Base-by-base conservation (phyloP, 768 basidiomycete species). In the Podaxis carcinomalis region DNA sequence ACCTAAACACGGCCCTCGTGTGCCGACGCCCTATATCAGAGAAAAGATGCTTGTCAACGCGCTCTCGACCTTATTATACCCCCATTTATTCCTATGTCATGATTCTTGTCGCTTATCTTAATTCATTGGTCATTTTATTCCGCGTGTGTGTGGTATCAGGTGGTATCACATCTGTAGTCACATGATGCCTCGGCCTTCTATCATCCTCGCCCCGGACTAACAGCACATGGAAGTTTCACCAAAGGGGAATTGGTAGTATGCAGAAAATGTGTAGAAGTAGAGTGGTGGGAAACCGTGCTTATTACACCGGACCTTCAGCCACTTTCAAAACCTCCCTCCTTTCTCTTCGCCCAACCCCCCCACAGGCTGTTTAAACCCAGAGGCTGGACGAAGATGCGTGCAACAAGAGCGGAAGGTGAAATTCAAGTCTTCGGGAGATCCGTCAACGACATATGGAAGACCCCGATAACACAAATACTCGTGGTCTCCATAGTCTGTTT, bases 401-500 rank as follows among this genome's bases (percentile, higher is more conserved):
- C 47, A 19, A 10, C 21, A 9, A 23, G 7, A 49, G 11, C 21
- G 11, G 47, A 49, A 49, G 21, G 47, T 9, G 11, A 27, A 5
- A 9, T 13, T 49, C 47, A 23, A 5, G 47, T 49, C 23, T 27
- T 55, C 23, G 46, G 59, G 10, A 52, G 28, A 23, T 44, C 59
- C 19, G 32, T 62, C n/a, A 63, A 60, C 35, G 59, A 64, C 28
- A 56, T 66, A 60, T 71, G 68, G 68, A 57, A 61, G 50, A 67
- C 54, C 28, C 69, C 70, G 25, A 63, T 68, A 62, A 68, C 68
- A 13, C 70, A 72, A 59, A 70, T 72, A 40, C 11, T 70, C n/a
- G 61, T 72, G 13, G 67, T 72, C 36, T 70, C 70, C 4, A 16
- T 70, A 35, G 63, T 72, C 10, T 72, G 70, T 32, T 70, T 72